Percentiles rank a stretch among this genome's conserved stretches.
These are phyloP conservation scores for Thecaphora frezii DNA, from an alignment of 1,284 basidiomycete species.

Conservation along the genomic window DNA sequence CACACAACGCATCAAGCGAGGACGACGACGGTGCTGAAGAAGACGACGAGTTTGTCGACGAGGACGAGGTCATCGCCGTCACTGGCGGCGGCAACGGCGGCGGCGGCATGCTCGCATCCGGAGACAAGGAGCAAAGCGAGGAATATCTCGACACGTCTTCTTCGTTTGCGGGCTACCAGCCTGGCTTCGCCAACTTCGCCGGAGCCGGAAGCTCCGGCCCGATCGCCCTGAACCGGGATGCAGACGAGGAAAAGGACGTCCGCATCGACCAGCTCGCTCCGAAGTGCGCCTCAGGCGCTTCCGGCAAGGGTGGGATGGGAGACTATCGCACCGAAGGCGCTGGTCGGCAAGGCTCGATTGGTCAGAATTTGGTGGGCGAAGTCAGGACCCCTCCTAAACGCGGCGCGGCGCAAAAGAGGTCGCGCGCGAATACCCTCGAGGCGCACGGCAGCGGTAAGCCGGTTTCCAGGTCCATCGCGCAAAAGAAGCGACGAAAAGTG, in stretches of 20 bases:
- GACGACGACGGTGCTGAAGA: background rate
- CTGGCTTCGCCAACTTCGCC: too few relatives aligned
- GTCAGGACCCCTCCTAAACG: background rate
- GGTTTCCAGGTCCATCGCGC: background rate
- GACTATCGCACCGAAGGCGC: too few relatives aligned
- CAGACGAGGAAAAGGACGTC: too few relatives aligned
- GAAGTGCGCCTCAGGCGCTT: too few relatives aligned
- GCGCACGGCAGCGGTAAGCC: background rate
- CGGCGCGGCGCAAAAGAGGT: background rate
- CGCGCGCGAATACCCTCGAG: background rate
- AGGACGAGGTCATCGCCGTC: background rate
- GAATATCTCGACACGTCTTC: background rate
- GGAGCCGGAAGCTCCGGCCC: too few relatives aligned
- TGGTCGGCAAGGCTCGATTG: background rate
- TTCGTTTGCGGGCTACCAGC: background rate
- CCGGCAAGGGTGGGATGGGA: background rate
- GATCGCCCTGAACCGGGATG: too few relatives aligned
- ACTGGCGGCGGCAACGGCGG: background rate
- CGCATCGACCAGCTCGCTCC: too few relatives aligned
- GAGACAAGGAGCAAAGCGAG: background rate
- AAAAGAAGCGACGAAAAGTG: conserved; percentile 13
- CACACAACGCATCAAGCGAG: background rate
- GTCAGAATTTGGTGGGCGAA: background rate
- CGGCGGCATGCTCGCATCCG: background rate
- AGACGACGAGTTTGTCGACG: conserved; percentile 7